Evolutionary conservation across 2,329 filamentous ascomycete species (phyloP).

Genomic region (Pseudogymnoascus verrucosus): DNA sequence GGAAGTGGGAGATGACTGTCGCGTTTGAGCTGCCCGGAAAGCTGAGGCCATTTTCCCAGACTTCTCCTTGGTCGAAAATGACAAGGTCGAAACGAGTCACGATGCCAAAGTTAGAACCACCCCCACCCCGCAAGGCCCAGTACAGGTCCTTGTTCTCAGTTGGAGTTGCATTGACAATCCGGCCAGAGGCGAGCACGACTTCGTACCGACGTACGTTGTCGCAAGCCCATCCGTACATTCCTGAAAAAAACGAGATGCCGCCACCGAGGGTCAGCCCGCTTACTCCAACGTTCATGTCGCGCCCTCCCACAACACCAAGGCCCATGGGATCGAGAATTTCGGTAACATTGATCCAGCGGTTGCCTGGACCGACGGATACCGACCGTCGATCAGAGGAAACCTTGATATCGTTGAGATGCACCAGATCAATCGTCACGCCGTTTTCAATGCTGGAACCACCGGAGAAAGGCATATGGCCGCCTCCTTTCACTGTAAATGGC

Average conservation of each 20-base stretch:
- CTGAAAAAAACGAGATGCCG: constrained; percentile 14
- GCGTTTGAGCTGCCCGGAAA: background rate
- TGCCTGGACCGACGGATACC: constrained; percentile 29
- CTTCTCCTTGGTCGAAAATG: background rate
- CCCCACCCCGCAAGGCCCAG: constrained; percentile 41
- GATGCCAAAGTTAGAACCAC: constrained; percentile 46
- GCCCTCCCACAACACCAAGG: constrained; percentile 31
- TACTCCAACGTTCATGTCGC: constrained; percentile 31
- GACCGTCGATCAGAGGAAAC: constrained; percentile 22
- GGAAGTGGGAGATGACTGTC: background rate
- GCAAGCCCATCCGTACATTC: constrained; percentile 5
- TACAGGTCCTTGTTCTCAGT: constrained; percentile 36
- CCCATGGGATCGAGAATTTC: constrained; percentile 24
- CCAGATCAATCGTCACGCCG: constrained; percentile 41
- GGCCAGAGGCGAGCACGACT: constrained; percentile 11
- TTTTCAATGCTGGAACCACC: constrained; percentile 40
- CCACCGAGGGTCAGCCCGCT: constrained; percentile 32
- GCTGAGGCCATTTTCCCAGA: background rate
- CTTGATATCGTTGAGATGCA: constrained; percentile 15
- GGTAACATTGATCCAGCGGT: constrained; percentile 33
- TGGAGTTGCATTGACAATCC: constrained; percentile 12
- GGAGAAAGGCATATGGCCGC: constrained; percentile 49
- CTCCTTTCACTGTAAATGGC: constrained; percentile 47
- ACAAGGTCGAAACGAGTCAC: constrained; percentile 36
- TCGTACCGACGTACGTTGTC: constrained; percentile 9